phyloP scores from a whole-genome alignment of 257 asterid species.

The Verbena officinalis region DNA sequence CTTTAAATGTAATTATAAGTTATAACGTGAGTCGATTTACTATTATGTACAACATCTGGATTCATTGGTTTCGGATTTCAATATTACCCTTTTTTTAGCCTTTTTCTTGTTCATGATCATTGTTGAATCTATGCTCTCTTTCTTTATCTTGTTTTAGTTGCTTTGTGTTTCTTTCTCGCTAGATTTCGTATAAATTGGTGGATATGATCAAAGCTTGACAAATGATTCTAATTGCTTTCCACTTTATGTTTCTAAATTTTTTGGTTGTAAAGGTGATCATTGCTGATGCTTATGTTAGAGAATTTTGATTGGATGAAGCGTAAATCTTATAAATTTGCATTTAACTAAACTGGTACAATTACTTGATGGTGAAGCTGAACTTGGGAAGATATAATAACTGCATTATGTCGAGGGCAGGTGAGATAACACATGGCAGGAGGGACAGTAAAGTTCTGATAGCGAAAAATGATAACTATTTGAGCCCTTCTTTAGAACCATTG shows the following conservation, averaged over 20 bases:
- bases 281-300: no score
- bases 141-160: slow-evolving; percentile 4
- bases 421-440: slow-evolving; percentile 7
- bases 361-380: background rate
- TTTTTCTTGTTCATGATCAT: background rate
- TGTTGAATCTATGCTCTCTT: background rate
- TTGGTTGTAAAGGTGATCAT: background rate
- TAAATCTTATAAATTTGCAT: background rate
- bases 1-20: background rate
- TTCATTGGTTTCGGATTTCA: background rate
- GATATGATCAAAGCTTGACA: background rate
- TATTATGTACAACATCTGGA: background rate
- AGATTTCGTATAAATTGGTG: background rate
- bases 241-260: background rate
- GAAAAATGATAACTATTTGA: slow-evolving; percentile 13
- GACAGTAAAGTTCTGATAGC: background rate
- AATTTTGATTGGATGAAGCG: background rate
- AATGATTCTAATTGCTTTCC: background rate
- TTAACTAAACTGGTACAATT: background rate
- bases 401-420: slow-evolving; percentile 4
- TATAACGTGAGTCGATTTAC: background rate
- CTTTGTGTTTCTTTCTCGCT: background rate
- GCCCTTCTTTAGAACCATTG: slow-evolving; percentile 2
- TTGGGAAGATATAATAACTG: slow-evolving; percentile 3
- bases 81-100: background rate